These are phyloP conservation scores for Elasticomyces elasticus DNA, from an alignment of 495 filamentous ascomycete species.

Conservation along the genomic window DNA sequence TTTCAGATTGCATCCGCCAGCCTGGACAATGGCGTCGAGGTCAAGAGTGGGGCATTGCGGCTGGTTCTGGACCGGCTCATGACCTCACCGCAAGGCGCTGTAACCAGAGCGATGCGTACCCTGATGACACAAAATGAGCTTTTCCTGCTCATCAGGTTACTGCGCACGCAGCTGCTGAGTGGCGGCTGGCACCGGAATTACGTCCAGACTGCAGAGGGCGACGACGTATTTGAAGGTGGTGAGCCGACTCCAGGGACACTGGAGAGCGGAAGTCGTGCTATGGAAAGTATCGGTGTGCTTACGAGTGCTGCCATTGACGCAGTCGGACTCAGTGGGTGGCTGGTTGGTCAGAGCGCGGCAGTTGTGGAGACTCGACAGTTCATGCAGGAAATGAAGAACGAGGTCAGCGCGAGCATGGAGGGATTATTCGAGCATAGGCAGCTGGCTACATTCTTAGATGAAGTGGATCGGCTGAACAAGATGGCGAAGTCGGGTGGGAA, in stretches of 20 bases:
- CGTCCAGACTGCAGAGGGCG: slow-evolving; percentile 20
- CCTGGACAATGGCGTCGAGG: slow-evolving; percentile 25
- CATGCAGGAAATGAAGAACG: slow-evolving; percentile 7
- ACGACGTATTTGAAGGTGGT: neutral
- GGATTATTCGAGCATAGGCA: slow-evolving; percentile 9
- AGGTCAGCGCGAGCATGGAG: slow-evolving; percentile 17
- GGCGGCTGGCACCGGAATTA: slow-evolving; percentile 65
- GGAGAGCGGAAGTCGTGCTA: slow-evolving; percentile 27
- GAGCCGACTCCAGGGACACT: too few relatives aligned
- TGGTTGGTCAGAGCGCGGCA: slow-evolving; percentile 38
- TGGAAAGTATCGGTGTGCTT: slow-evolving; percentile 48
- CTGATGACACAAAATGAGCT: slow-evolving; percentile 58
- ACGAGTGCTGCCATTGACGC: slow-evolving; percentile 72
- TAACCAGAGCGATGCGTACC: slow-evolving; percentile 54
- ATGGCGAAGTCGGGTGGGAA: neutral
- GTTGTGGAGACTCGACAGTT: neutral
- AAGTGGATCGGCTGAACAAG: slow-evolving; percentile 6
- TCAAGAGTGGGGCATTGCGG: slow-evolving; percentile 27
- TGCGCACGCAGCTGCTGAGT: slow-evolving; percentile 53
- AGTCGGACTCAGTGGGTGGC: slow-evolving; percentile 74
- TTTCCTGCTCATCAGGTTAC: slow-evolving; percentile 60
- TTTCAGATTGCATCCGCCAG: slow-evolving; percentile 28
- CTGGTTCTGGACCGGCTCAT: slow-evolving; percentile 52
- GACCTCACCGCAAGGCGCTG: slow-evolving; percentile 44
- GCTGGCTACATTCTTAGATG: slow-evolving; percentile 8